Percentiles rank a stretch among this genome's conserved stretches.
phyloP scores from a whole-genome alignment of 2,329 filamentous ascomycete genomes.

The Thermomyces lanuginosus region DNA sequence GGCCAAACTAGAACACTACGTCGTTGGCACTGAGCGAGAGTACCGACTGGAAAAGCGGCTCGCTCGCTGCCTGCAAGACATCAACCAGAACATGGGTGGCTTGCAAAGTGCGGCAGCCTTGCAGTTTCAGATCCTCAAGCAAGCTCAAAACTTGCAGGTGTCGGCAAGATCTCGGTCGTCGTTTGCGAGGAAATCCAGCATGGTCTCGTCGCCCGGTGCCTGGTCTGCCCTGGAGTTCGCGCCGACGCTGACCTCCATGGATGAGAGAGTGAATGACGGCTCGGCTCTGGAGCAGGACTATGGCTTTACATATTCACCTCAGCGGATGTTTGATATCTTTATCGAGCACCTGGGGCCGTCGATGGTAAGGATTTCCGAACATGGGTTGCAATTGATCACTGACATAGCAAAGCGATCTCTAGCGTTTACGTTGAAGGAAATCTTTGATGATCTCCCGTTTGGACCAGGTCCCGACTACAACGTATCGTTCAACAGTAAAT shows the following conservation, averaged over 20 bases:
- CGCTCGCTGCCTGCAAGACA: slow-evolving; percentile 65
- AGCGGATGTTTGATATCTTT: slow-evolving; percentile 83
- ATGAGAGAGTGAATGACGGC: slow-evolving; percentile 44
- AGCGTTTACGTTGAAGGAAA: slow-evolving; percentile 77
- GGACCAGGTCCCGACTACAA: slow-evolving; percentile 48
- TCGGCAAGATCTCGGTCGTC: not conserved
- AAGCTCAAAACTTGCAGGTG: slow-evolving; percentile 20
- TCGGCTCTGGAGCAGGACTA: slow-evolving; percentile 25
- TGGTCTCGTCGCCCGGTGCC: slow-evolving; percentile 12
- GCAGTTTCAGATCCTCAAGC: slow-evolving; percentile 69
- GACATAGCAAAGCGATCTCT: slow-evolving; percentile 50
- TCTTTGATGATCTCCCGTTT: slow-evolving; percentile 76
- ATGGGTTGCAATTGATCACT: slow-evolving; percentile 2
- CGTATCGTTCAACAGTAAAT: slow-evolving; percentile 62
- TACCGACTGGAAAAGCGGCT: slow-evolving; percentile 65
- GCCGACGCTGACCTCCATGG: slow-evolving; percentile 41
- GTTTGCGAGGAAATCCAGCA: slow-evolving; percentile 10
- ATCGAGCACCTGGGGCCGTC: slow-evolving; percentile 79
- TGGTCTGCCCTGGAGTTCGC: slow-evolving; percentile 29
- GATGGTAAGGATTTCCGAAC: slow-evolving; percentile 38
- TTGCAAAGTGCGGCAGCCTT: slow-evolving; percentile 76
- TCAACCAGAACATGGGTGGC: slow-evolving; percentile 80
- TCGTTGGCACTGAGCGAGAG: slow-evolving; percentile 60
- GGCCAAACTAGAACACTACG: slow-evolving; percentile 76
- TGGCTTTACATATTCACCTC: slow-evolving; percentile 29